Evolutionary conservation across 306 rosid genomes (phyloP), one percentile per base, ranked within the genome.

Genomic region (Rosa multiflora): DNA sequence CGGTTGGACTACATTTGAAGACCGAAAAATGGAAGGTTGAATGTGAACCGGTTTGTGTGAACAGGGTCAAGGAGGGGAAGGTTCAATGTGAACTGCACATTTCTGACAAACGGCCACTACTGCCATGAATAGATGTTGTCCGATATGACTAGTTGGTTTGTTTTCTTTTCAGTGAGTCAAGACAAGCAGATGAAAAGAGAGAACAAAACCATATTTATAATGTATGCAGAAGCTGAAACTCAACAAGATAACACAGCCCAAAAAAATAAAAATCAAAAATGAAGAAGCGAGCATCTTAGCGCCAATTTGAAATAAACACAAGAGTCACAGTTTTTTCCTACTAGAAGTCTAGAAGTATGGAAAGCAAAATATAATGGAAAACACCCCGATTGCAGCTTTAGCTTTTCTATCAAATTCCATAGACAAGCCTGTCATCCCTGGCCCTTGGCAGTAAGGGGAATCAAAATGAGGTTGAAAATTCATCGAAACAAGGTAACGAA

Each of bases 371-470:
- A 23, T 3, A 74, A 61, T 29, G 59, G 46, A 62, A 44, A 37
- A 58, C 71, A 18, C 47, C 72, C n/a, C 44, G 47, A 14, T 55
- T 55, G 53, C 32, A 63, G 78, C 55, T 52, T 53, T 61, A 35
- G 58, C 76, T 61, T 48, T 51, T 73, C 68, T 8, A 67, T 48
- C 73, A 44, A 71, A 58, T 63, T 74, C 76, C 83, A 76, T 32
- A 74, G 77, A 85, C 77, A 73, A 42, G 83, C 85, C 87, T 72
- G 76, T 76, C 82, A 85, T 82, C 80, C 76, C 90, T 82, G 83
- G 79, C 85, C 76, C 80, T 81, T 72, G 88, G 79, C 80, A 73
- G 70, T 49, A 68, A 76, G 59, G 29, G 55, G 82, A 70, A 59
- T 29, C 44, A 35, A 59, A 76, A 67, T 52, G 67, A 23, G 82